Evolutionary conservation across 2,329 filamentous ascomycete genomes (phyloP), one percentile per base, ranked within the genome.

Genomic region (Xylariaceae sp.): DNA sequence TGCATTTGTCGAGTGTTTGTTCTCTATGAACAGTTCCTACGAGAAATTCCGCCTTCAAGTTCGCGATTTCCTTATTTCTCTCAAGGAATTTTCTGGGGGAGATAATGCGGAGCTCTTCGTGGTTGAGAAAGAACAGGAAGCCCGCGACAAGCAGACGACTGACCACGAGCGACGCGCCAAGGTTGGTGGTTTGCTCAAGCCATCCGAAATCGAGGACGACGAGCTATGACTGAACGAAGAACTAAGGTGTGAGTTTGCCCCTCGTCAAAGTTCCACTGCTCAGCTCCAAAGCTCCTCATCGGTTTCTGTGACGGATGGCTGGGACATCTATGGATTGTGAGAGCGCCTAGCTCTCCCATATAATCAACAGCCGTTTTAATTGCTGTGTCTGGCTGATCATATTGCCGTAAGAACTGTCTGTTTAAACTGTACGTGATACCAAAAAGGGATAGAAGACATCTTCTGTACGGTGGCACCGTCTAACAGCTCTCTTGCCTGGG

Each of bases 71-170:
- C 73, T 98, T 56, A 95, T 98, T 60, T 94, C 91, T 19, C 76
- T 98, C 57, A 95, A 96, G 71, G 94, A 98, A 69, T 98, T 97
- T 53, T 84, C 89, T 1, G n/a, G n/a, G n/a, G 93, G 88, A 42
- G 93, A 98, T 69, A 96, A 97, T 59, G 82, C 92, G 1, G 93
- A 98, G 63, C 77, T 98, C 8, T 98, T 86, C 68, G 83, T 87
- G 4, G 91, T 95, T 47, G 93, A 98, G 67, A 90, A 95, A 67
- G 93, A 98, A 68, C 86, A 94, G 67, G 89, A 90, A 53, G 85
- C 92, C 50, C 83, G 82, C 54, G 88, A 92, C 58, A 88, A 87
- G 37, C 89, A 91, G 66, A 83, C 86, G 39, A 87, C 89, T 19
- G 94, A 98, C 66, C 84, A 91, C 60, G 89, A 96, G 69, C 85